Percentiles rank a stretch among this genome's conserved stretches.
Conservation (phyloP, 2,329 filamentous ascomycete genomes). For the Aspergillus aculeatinus region DNA sequence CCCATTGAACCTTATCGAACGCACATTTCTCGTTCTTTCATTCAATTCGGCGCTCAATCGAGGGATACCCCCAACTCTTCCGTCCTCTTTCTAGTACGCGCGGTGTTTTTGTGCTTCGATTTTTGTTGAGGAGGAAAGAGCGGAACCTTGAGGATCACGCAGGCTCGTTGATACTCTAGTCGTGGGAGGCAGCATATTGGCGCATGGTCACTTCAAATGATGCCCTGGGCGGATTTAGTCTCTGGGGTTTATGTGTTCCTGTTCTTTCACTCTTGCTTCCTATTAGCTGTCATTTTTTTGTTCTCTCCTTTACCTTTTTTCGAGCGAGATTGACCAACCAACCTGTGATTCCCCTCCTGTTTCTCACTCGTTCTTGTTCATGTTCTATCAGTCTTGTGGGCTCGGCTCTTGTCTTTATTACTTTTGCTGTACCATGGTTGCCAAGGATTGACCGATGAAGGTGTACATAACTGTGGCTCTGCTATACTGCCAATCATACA, state of each 20-base stretch:
- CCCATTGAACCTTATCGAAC: not conserved
- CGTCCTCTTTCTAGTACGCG: not conserved
- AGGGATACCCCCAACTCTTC: not conserved
- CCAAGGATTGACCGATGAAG: not conserved
- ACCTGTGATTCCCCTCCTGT: constrained; percentile 20
- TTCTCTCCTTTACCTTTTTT: constrained; percentile 3
- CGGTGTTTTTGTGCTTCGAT: not conserved
- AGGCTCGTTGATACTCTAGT: constrained; percentile 19
- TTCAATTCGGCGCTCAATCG: not conserved
- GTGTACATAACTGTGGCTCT: not conserved
- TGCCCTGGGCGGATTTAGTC: not conserved
- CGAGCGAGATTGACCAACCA: constrained; percentile 4
- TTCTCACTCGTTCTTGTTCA: constrained; percentile 4
- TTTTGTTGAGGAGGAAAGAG: not conserved
- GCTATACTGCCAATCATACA: not conserved
- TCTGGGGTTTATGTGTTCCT: constrained; percentile 3
- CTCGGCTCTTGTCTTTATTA: not conserved
- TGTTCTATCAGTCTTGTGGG: not conserved
- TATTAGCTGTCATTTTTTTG: not conserved
- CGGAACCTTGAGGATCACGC: constrained; percentile 11
- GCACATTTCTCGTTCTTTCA: not conserved
- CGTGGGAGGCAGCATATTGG: not conserved
- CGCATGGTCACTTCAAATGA: constrained; percentile 2
- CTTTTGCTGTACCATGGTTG: not conserved
- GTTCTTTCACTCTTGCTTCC: not conserved